Conservation (phyloP, 768 basidiomycete genomes). For the Russula foetens region DNA sequence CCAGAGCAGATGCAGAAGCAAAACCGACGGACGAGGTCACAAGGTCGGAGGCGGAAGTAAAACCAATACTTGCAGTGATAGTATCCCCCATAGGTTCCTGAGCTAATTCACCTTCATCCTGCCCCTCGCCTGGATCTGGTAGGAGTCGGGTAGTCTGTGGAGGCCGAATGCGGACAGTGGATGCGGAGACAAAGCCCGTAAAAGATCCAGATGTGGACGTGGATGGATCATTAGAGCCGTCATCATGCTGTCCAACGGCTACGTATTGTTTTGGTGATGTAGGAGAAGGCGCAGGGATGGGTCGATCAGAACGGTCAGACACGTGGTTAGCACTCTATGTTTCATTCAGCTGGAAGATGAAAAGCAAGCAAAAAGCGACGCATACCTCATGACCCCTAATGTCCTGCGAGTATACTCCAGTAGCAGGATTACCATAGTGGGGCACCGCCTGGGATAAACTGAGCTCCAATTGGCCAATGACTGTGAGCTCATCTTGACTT, state of each 20-base stretch:
- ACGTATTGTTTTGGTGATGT: neutral
- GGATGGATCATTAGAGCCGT: slow-evolving; percentile 12
- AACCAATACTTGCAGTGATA: neutral
- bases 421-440: neutral
- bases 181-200: neutral
- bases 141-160: neutral
- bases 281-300: neutral
- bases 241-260: neutral
- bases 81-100: neutral
- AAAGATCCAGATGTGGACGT: neutral
- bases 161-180: neutral
- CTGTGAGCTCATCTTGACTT: slow-evolving; percentile 33
- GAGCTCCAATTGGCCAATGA: neutral
- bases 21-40: neutral
- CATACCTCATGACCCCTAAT: neutral
- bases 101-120: neutral
- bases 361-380: neutral
- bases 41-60: slow-evolving; percentile 10
- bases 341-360: neutral
- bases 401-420: neutral
- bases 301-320: neutral
- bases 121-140: neutral
- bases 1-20: slow-evolving; percentile 5
- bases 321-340: neutral
- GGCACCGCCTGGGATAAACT: neutral